Evolutionary conservation across 1,284 basidiomycete genomes (phyloP).

Genomic region (Phlebopus sp.): DNA sequence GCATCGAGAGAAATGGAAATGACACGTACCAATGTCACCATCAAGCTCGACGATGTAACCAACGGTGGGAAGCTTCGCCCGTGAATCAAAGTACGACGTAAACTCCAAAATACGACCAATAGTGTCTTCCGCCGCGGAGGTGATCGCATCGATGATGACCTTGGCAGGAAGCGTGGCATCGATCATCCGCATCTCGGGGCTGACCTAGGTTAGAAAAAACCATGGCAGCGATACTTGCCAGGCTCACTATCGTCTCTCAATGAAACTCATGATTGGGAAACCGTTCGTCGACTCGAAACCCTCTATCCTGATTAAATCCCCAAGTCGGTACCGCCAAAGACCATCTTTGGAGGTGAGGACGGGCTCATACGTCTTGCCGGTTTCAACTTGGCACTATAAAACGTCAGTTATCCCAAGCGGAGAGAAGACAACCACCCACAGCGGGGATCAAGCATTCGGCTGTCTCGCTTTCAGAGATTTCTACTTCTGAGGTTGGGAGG

Average conservation of each 20-base stretch:
- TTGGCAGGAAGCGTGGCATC: not conserved
- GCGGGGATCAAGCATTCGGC: not conserved
- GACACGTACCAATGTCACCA: not conserved
- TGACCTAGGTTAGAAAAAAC: not conserved
- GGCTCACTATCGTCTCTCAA: conserved; percentile 8
- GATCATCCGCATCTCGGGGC: not conserved
- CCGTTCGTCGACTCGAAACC: conserved; percentile 8
- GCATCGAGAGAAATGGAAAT: no score
- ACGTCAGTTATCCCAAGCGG: not conserved
- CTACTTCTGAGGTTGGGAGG: not conserved
- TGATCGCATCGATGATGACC: not conserved
- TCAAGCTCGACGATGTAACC: conserved; percentile 5
- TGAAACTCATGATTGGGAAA: conserved; percentile 1
- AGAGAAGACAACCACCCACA: not conserved
- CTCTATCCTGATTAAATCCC: conserved; percentile 5
- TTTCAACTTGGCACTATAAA: conserved; percentile 4
- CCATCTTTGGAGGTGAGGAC: conserved; percentile 9
- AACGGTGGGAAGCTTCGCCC: not conserved
- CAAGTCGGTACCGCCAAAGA: conserved; percentile 9
- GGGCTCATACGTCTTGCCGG: conserved; percentile 5
- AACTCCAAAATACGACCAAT: conserved; percentile 5
- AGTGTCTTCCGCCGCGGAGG: not conserved
- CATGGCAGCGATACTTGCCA: not conserved
- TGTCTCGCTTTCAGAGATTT: not conserved
- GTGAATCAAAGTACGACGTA: conserved; percentile 1